Evolutionary conservation across 2,329 filamentous ascomycete genomes (phyloP).

Genomic region (Trichoderma sp.): DNA sequence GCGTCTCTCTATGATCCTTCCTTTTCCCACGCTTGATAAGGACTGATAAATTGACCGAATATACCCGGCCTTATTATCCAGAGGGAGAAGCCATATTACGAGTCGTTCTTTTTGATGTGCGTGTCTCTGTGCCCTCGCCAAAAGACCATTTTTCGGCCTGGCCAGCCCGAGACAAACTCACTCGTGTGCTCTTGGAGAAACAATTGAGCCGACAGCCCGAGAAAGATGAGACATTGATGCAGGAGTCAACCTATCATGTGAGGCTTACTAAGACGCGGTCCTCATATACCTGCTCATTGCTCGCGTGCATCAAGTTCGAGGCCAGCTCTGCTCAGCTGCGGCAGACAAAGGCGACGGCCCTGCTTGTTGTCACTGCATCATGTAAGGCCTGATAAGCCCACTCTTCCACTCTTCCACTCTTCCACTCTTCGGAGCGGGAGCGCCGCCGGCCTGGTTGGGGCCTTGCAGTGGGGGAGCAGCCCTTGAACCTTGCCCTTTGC

Average conservation of each 20-base stretch:
- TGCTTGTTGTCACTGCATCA: conserved; percentile 23
- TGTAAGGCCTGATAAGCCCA: conserved; percentile 25
- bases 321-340: not conserved
- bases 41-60: not conserved
- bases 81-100: not conserved
- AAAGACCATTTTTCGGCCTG: not conserved
- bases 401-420: not conserved
- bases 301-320: not conserved
- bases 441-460: conserved; percentile 14
- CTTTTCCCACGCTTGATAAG: not conserved
- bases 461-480: conserved; percentile 10
- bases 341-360: not conserved
- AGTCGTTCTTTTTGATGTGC: not conserved
- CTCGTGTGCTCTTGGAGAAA: not conserved
- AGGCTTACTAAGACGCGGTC: not conserved
- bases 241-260: too few relatives aligned
- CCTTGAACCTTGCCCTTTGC: conserved; percentile 1
- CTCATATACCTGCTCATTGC: not conserved
- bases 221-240: not conserved
- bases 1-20: not conserved
- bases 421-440: conserved; percentile 12
- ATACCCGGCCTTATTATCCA: not conserved
- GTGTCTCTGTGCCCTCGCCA: not conserved
- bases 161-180: not conserved
- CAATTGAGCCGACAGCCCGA: conserved; percentile 2